These are phyloP conservation scores for Debaryomycetaceae sp. DNA, from an alignment of 1,139 yeast species.

Conservation along the genomic window DNA sequence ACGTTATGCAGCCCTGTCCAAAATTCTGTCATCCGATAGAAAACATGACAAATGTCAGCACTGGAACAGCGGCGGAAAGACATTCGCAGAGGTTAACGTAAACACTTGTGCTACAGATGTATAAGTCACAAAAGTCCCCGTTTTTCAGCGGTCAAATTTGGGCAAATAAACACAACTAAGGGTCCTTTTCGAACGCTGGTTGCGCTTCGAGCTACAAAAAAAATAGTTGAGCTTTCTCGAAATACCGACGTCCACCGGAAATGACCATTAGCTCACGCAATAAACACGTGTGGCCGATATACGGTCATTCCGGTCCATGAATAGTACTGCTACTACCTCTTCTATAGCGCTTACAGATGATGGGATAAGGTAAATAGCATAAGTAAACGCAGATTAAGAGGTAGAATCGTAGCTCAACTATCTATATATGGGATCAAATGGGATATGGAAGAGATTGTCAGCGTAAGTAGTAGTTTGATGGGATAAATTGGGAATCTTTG, in stretches of 20 bases:
- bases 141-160: background rate
- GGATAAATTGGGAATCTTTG: background rate
- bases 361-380: too few species aligned
- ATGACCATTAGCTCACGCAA: background rate
- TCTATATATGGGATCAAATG: too few species aligned
- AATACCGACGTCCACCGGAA: background rate
- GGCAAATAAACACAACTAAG: background rate
- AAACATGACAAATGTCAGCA: background rate
- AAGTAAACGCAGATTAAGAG: too few species aligned
- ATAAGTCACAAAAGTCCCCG: too few species aligned
- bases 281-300: too few species aligned
- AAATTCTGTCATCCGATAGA: background rate
- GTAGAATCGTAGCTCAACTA: too few species aligned
- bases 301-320: too few species aligned
- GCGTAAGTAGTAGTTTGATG: slow-evolving; percentile 12
- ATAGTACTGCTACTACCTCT: too few species aligned
- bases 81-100: too few species aligned
- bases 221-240: slow-evolving; percentile 3
- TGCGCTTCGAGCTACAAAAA: background rate
- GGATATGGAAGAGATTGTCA: slow-evolving; percentile 13
- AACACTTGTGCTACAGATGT: too few species aligned
- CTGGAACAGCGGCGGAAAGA: background rate
- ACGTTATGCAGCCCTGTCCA: slow-evolving; percentile 1
- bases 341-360: too few species aligned
- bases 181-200: background rate